phyloP scores from a whole-genome alignment of 495 filamentous ascomycete species.

The Hypoxylon lienhwacheense region DNA sequence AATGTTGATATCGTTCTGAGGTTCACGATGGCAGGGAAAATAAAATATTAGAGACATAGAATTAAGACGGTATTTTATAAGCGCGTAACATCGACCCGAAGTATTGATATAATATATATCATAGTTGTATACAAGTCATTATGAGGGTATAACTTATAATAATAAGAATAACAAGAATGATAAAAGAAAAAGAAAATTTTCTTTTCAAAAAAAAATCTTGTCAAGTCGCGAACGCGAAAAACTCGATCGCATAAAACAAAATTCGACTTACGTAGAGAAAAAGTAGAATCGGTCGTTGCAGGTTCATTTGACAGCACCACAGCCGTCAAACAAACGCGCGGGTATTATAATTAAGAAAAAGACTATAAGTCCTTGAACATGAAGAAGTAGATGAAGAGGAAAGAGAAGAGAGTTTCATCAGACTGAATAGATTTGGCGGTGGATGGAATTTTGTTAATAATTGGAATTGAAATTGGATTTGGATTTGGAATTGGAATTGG shows the following conservation, averaged over 20 bases:
- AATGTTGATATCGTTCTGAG: background rate
- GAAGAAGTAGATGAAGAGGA: slow-evolving; percentile 30
- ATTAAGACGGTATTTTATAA: too few relatives aligned
- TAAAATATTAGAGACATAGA: too few relatives aligned
- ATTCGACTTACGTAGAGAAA: slow-evolving; percentile 54
- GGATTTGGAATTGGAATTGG: slow-evolving; percentile 4
- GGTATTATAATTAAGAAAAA: slow-evolving; percentile 30
- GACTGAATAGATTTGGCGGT: slow-evolving; percentile 16
- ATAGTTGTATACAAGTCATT: too few relatives aligned
- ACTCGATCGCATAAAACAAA: too few relatives aligned
- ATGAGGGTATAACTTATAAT: too few relatives aligned
- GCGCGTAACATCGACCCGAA: too few relatives aligned
- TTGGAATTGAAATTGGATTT: slow-evolving; percentile 27
- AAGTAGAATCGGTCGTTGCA: slow-evolving; percentile 54
- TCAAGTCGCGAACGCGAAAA: background rate
- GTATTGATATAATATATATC: too few relatives aligned
- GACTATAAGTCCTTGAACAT: too few relatives aligned
- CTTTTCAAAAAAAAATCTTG: slow-evolving; percentile 3
- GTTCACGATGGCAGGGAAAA: background rate
- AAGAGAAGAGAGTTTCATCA: slow-evolving; percentile 22
- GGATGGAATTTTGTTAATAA: slow-evolving; percentile 25
- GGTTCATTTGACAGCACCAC: slow-evolving; percentile 68
- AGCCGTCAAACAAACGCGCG: slow-evolving; percentile 69
- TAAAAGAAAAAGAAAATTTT: background rate
- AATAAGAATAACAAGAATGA: background rate